phyloP scores from a whole-genome alignment of 164 flowering plant species.

The Magnolia sinica region DNA sequence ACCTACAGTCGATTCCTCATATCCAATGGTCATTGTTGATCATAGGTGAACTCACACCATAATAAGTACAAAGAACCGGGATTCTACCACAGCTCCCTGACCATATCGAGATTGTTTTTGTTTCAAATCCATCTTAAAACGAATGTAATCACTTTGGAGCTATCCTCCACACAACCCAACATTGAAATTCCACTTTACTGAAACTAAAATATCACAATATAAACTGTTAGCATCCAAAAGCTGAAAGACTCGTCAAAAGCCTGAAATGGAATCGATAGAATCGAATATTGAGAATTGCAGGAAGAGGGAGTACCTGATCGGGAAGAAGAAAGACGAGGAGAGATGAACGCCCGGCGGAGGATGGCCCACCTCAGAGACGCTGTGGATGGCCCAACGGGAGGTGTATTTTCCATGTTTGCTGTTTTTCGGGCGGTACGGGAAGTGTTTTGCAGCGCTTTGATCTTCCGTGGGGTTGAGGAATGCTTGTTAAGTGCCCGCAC shows the following conservation, averaged over 20 bases:
- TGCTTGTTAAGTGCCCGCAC: not conserved
- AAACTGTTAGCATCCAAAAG: not conserved
- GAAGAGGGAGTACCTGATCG: not conserved
- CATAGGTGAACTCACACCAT: too few relatives aligned
- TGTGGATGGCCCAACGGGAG: slow-evolving; percentile 19
- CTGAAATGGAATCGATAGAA: not conserved
- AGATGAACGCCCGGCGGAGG: slow-evolving; percentile 56
- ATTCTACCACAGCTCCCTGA: too few relatives aligned
- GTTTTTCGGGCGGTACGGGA: not conserved
- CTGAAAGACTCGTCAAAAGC: not conserved
- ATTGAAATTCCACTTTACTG: not conserved
- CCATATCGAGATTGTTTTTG: too few relatives aligned
- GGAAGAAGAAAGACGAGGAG: not conserved
- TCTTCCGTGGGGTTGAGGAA: not conserved
- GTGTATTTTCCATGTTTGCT: slow-evolving; percentile 1
- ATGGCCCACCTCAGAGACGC: slow-evolving; percentile 72
- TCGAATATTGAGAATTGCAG: not conserved
- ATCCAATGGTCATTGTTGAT: too few relatives aligned
- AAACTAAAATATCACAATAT: not conserved
- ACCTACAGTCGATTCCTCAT: too few relatives aligned
- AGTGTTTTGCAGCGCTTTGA: not conserved
- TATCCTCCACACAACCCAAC: not conserved
- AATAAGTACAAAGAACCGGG: too few relatives aligned
- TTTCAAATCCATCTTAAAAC: too few relatives aligned
- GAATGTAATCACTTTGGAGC: too few relatives aligned